These are phyloP conservation scores for Pseudogymnoascus sp. DNA, from an alignment of 2,329 filamentous ascomycete species.

Conservation along the genomic window DNA sequence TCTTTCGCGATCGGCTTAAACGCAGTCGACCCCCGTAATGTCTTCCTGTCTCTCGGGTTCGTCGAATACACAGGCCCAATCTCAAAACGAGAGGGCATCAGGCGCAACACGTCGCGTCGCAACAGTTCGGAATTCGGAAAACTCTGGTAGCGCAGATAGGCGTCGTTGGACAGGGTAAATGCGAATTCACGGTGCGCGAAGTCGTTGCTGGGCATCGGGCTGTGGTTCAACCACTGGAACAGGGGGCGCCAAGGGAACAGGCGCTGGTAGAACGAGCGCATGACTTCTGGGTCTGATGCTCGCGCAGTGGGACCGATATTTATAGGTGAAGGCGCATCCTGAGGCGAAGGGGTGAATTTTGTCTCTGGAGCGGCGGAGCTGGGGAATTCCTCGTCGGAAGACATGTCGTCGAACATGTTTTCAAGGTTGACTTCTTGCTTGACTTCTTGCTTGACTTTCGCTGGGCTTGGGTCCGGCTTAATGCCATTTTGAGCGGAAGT, in stretches of 20 bases:
- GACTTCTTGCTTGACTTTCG: slow-evolving; percentile 35
- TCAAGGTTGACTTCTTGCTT: slow-evolving; percentile 46
- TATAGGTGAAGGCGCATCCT: slow-evolving; percentile 36
- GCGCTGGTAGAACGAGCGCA: slow-evolving; percentile 91
- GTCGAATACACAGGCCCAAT: slow-evolving; percentile 95
- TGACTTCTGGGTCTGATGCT: slow-evolving; percentile 69
- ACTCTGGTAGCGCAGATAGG: slow-evolving; percentile 86
- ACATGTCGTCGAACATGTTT: slow-evolving; percentile 49
- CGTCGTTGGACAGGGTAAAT: slow-evolving; percentile 86
- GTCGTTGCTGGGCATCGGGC: slow-evolving; percentile 73
- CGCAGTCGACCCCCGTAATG: slow-evolving; percentile 66
- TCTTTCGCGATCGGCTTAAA: slow-evolving; percentile 90
- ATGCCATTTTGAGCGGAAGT: neutral
- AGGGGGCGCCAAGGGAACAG: slow-evolving; percentile 90
- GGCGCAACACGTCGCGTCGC: slow-evolving; percentile 80
- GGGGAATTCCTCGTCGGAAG: slow-evolving; percentile 55
- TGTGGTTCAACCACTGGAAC: slow-evolving; percentile 98
- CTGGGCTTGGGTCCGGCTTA: neutral
- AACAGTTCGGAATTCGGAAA: slow-evolving; percentile 63
- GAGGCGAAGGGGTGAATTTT: slow-evolving; percentile 37
- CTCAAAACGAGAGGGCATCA: slow-evolving; percentile 91
- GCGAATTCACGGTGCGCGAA: slow-evolving; percentile 94
- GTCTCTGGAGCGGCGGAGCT: slow-evolving; percentile 35
- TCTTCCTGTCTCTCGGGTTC: slow-evolving; percentile 90
- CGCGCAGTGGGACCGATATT: slow-evolving; percentile 31